Evolutionary conservation across 163 green algal genomes (phyloP).

Genomic region (Scenedesmus sp.): DNA sequence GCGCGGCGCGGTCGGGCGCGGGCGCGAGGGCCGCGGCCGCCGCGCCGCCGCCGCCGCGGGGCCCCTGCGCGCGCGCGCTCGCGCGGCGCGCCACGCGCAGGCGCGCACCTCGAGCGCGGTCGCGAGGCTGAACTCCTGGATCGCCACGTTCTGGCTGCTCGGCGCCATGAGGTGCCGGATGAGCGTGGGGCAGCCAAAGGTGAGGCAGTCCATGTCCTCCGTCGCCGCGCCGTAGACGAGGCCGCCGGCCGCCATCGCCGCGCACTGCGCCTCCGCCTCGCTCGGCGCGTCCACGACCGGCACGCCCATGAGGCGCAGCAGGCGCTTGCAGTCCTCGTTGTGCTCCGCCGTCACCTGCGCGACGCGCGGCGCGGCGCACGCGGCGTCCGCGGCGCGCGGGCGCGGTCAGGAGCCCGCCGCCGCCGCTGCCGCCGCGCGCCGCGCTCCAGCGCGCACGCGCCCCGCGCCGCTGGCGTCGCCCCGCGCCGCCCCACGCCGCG

Average conservation of each 20-base stretch:
- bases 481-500: too few species aligned
- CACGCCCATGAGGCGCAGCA: slow-evolving; percentile 96
- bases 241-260: slow-evolving; percentile 81
- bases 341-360: slow-evolving; percentile 88
- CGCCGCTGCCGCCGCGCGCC: background rate
- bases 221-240: slow-evolving; percentile 93
- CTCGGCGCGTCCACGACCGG: slow-evolving; percentile 87
- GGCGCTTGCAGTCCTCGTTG: slow-evolving; percentile 95
- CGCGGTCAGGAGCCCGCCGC: too few species aligned
- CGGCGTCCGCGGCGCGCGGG: too few species aligned
- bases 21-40: too few species aligned
- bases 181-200: slow-evolving; percentile 88
- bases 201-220: slow-evolving; percentile 99
- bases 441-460: too few species aligned
- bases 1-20: too few species aligned
- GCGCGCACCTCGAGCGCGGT: slow-evolving; percentile 33
- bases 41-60: too few species aligned
- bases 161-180: slow-evolving; percentile 93
- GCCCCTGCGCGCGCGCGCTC: too few species aligned
- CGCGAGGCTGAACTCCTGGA: slow-evolving; percentile 52
- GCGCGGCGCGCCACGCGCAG: too few species aligned
- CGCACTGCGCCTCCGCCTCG: slow-evolving; percentile 97
- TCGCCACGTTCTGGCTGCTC: slow-evolving; percentile 47
- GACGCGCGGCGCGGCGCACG: background rate
- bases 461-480: too few species aligned